phyloP scores from a whole-genome alignment of 179 eudicot genomes.

The Spergularia azorica region DNA sequence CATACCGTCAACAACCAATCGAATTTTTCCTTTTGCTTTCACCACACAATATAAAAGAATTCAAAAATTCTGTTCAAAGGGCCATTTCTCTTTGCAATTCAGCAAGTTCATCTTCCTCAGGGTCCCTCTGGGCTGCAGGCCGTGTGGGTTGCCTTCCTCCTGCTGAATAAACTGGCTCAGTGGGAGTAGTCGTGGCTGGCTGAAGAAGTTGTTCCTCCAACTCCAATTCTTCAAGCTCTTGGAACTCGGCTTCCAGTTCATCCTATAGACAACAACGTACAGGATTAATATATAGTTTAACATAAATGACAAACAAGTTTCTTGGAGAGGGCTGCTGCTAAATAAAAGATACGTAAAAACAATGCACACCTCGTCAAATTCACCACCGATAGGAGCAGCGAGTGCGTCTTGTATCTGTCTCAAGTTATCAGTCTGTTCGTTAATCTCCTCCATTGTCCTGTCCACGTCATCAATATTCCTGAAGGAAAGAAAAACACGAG shows the following conservation, averaged over 20 bases:
- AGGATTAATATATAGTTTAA: neutral
- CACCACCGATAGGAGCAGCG: slow-evolving; percentile 69
- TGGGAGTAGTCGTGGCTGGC: slow-evolving; percentile 62
- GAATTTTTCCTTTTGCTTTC: slow-evolving; percentile 2
- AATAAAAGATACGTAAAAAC: neutral
- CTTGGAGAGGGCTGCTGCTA: neutral
- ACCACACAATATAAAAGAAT: neutral
- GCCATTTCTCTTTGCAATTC: slow-evolving; percentile 84
- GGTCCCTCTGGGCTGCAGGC: slow-evolving; percentile 44
- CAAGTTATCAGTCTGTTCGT: slow-evolving; percentile 85
- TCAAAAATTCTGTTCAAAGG: slow-evolving; percentile 27
- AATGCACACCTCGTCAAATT: slow-evolving; percentile 70
- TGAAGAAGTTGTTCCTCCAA: slow-evolving; percentile 84
- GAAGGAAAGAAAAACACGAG: slow-evolving; percentile 12
- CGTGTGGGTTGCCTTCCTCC: slow-evolving; percentile 44
- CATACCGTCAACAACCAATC: slow-evolving; percentile 18
- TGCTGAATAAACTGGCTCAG: slow-evolving; percentile 46
- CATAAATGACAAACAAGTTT: too few relatives aligned
- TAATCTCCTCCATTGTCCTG: slow-evolving; percentile 89
- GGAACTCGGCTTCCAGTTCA: slow-evolving; percentile 93
- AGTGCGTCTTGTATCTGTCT: slow-evolving; percentile 81
- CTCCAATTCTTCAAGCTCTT: slow-evolving; percentile 85
- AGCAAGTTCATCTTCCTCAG: slow-evolving; percentile 82
- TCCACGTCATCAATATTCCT: slow-evolving; percentile 83
- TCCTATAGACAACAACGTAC: slow-evolving; percentile 44